Percentiles rank a stretch among this genome's conserved stretches.
These are phyloP conservation scores for Suhomyces anneliseae DNA, from an alignment of 1,139 yeast genomes.

Conservation along the genomic window DNA sequence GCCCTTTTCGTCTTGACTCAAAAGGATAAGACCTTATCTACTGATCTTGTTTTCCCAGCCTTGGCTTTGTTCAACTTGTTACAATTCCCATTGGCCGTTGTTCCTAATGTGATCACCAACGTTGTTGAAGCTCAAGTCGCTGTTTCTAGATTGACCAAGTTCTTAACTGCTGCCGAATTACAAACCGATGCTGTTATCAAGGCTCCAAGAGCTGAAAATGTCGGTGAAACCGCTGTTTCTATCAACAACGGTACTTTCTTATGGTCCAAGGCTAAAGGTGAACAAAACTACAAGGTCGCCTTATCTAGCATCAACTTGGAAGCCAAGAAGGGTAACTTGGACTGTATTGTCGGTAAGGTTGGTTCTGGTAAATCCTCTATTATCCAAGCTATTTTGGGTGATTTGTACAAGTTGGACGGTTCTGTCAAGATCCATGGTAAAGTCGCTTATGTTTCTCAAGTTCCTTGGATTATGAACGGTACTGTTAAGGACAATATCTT, in stretches of 20 bases:
- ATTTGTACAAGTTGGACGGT: conserved; percentile 78
- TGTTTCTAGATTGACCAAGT: conserved; percentile 67
- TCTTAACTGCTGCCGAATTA: conserved; percentile 74
- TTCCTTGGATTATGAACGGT: conserved; percentile 94
- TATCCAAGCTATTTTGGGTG: conserved; percentile 82
- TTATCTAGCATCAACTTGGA: conserved; percentile 65
- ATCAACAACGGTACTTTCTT: conserved; percentile 78
- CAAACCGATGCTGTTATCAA: conserved; percentile 75
- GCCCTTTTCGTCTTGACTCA: conserved; percentile 72
- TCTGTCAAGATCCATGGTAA: conserved; percentile 71
- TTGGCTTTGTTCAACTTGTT: conserved; percentile 81
- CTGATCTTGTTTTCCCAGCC: conserved; percentile 95
- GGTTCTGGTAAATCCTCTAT: conserved; percentile 93
- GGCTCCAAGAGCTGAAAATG: conserved; percentile 47
- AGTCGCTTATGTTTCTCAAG: conserved; percentile 89
- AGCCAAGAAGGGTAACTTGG: conserved; percentile 77
- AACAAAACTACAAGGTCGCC: conserved; percentile 66
- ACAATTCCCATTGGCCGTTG: conserved; percentile 88
- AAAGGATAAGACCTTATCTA: conserved; percentile 66
- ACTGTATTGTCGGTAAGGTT: conserved; percentile 89
- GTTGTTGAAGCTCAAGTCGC: conserved; percentile 92
- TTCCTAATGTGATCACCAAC: conserved; percentile 87
- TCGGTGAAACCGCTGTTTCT: conserved; percentile 70
- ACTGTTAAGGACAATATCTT: conserved; percentile 84
- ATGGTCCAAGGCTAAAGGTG: conserved; percentile 79